Percentiles rank a stretch among this genome's conserved stretches.
phyloP scores from a whole-genome alignment of 805 yeast genomes.

The Saitoella complicata region DNA sequence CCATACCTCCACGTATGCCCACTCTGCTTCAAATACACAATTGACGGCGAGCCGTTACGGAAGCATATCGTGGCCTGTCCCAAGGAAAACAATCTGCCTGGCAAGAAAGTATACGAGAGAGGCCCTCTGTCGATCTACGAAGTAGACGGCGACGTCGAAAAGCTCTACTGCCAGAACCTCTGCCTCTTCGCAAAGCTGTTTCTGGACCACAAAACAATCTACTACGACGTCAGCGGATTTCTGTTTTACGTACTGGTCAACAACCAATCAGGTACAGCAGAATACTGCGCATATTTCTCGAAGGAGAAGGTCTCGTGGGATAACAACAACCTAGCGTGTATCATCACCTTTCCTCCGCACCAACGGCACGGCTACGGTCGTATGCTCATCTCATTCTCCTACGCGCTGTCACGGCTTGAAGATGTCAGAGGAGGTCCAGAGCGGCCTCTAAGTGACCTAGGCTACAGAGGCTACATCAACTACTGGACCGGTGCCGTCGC shows the following conservation, averaged over 20 bases:
- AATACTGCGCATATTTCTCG: slow-evolving; percentile 83
- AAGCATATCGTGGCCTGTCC: slow-evolving; percentile 28
- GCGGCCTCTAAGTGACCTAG: slow-evolving; percentile 72
- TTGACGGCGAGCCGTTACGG: slow-evolving; percentile 27
- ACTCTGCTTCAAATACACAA: slow-evolving; percentile 69
- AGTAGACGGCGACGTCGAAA: slow-evolving; percentile 48
- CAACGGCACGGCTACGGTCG: slow-evolving; percentile 69
- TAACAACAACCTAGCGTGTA: slow-evolving; percentile 76
- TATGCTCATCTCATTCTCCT: slow-evolving; percentile 67
- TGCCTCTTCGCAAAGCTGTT: slow-evolving; percentile 77
- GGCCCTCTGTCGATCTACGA: slow-evolving; percentile 40
- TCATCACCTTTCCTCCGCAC: slow-evolving; percentile 81
- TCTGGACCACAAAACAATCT: slow-evolving; percentile 77
- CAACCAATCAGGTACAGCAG: slow-evolving; percentile 12
- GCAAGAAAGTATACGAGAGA: slow-evolving; percentile 53
- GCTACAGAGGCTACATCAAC: slow-evolving; percentile 49
- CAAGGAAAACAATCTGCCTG: slow-evolving; percentile 30
- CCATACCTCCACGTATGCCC: slow-evolving; percentile 49
- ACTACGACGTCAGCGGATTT: slow-evolving; percentile 60
- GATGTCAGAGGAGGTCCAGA: slow-evolving; percentile 57
- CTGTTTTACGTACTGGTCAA: slow-evolving; percentile 48
- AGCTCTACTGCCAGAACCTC: slow-evolving; percentile 61
- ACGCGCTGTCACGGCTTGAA: slow-evolving; percentile 51
- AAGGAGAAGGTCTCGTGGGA: slow-evolving; percentile 67
- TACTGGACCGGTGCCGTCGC: slow-evolving; percentile 56